Evolutionary conservation across 192 early-diverging fungal genomes (phyloP), one percentile per base, ranked within the genome.

Genomic region (Coemansia sp.): DNA sequence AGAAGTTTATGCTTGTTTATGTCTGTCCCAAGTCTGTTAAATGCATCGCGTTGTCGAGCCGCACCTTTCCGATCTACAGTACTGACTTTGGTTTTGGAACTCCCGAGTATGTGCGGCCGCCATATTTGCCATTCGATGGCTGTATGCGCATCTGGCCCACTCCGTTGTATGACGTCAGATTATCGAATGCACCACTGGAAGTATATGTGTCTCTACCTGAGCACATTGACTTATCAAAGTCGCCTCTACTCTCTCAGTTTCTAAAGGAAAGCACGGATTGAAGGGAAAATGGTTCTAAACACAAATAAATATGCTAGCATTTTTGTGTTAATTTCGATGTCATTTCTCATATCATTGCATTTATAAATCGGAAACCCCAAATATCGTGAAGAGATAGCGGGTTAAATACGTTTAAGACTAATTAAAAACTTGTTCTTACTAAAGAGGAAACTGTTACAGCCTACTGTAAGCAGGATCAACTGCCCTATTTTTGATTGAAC

Each of bases 121-220:
- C 78, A 11, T 81, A 66, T 38, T 52, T 81, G 23, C 78, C 78
- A 0, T 81, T 66, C 14, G 78, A 81, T 26, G 78, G 78, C 3
- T 81, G 78, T 48, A n/a, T 74, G 72, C 72, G 78, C 27, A 60
- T 81, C 38, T 81, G 78, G 78, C 78, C 78, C 0, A 74, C 72
- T 0, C 78, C 78, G 8, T 39, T 54, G 39, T 56, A 51, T 26
- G 41, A 49, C 3, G 2, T 9, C 3, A 64, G 64, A 10, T 22
- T 50, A 0, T 50, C 12, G 3, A 65, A 59, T 2, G 73, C 72
- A 10, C 52, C 66, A 6, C 57, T 81, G 6, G 72, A 81, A 31
- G 57, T 81, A 3, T 81, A 81, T 23, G 6, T 75, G 6, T 72
- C 78, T 17, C 73, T 64, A 48, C 78, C 78, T 10, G 72, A 71